Evolutionary conservation across 371 early-diverging fungal genomes (phyloP), one percentile per base, ranked within the genome.

Genomic region (Gilbertella persicaria): DNA sequence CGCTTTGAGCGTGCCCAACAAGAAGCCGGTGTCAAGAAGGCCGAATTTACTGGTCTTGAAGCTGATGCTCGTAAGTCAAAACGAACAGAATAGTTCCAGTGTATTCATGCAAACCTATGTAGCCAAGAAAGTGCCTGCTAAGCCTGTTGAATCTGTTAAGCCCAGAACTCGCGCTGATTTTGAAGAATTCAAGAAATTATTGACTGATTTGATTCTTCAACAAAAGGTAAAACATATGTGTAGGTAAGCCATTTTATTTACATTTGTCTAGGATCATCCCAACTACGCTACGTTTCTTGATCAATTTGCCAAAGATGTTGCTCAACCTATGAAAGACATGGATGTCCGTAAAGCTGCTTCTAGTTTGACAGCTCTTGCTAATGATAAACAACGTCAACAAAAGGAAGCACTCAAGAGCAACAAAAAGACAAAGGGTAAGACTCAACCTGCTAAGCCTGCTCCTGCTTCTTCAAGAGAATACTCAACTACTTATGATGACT

Each of bases 161-260:
- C 97, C 95, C 24, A 85, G 87, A 71, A 87, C 89, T 10, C 87
- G 85, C 57, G 86, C 82, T n/a, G 92, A 97, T 45, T 95, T 94
- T 61, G 89, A 87, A 58, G 83, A 86, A 48, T 93, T 88, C 63
- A 75, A 78, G 13, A 80, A 80, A 45, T 70, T 82, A 29, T 65
- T 95, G 52, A 77, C 82, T 28, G 84, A 83, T 19, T 78, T 87
- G 40, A 87, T 95, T 65, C 70, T 80, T 50, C 72, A 79, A 29
- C 79, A 87, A 65, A 83, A 87, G 73, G 91, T 88, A 78, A 59
- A 25, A 1, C n/a, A n/a, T n/a, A n/a, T n/a, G n/a, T n/a, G n/a
- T n/a, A n/a, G n/a, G n/a, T n/a, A n/a, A n/a, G n/a, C n/a, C n/a
- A n/a, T n/a, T n/a, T n/a, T n/a, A n/a, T n/a, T 25, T 26, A 6